Base-by-base conservation (phyloP, 192 early-diverging fungal genomes). In the Coemansia sp. region DNA sequence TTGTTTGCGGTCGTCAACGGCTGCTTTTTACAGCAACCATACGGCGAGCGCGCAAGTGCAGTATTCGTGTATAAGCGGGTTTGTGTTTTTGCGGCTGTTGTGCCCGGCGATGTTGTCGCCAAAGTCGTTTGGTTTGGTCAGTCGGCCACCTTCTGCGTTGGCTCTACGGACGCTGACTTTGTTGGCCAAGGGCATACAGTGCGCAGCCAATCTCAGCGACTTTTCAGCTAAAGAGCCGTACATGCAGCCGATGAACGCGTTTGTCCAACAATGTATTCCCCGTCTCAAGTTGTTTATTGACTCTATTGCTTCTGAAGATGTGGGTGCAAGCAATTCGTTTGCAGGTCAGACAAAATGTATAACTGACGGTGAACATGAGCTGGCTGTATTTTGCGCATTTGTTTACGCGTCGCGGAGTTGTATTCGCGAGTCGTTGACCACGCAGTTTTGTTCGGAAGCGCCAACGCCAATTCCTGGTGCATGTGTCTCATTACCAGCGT, bases 21-120 rank as follows among this genome's bases (percentile, higher is more conserved):
- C 40, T 26, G 42, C 44, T 4, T 62, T 64, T 34, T 75, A 72
- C 49, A 48, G 60, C 8, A 63, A 62, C 5, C 42, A 66, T 21
- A 52, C 38, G 12, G 50, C 60, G 4, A 44, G 60, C 25, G 44
- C 28, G 8, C 63, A 76, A 19, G 62, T 82, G 44, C 64, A 70
- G 19, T 82, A 76, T 49, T 73, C 78, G 44, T 81, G 76, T 63
- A 66, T 84, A 31, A 89, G 86, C 50, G 87, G 87, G 11, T 90
- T 91, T 64, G 69, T 91, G 15, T 91, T 91, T 58, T 60, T 91
- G 34, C 80, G 89, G 1, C 64, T 90, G 34, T 78, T 91, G 48
- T 89, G 88, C 48, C 88, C 89, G 0, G 89, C 89, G 0, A 90
- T 91, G 74, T 65, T 89, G 38, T 84, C 86, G 22, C 89, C 89